A percentile compares a stretch with the other conserved stretches of the same genome.
These are phyloP conservation scores for Miscanthus sacchariflorus DNA, from an alignment of 202 grass and related monocot species.

Conservation along the genomic window DNA sequence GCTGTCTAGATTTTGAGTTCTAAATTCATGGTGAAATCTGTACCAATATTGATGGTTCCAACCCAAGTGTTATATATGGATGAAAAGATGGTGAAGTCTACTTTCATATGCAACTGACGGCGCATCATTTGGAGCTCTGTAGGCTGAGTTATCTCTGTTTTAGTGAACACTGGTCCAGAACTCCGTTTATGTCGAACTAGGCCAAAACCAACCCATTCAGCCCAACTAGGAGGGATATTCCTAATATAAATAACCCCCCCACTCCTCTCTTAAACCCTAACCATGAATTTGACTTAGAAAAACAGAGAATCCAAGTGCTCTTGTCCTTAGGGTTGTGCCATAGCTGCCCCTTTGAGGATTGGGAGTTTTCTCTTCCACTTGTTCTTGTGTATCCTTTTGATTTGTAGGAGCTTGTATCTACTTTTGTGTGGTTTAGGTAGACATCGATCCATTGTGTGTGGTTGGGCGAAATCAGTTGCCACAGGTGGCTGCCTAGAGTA, in stretches of 20 bases:
- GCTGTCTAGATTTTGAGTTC: too few relatives aligned
- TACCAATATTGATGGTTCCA: background rate
- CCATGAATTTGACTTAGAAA: background rate
- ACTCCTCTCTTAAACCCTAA: background rate
- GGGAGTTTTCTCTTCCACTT: background rate
- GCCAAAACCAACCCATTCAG: background rate
- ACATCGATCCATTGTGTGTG: background rate
- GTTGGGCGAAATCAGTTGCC: too few relatives aligned
- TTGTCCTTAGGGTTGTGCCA: too few relatives aligned
- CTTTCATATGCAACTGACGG: background rate
- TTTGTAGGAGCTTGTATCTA: background rate
- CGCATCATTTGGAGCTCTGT: background rate
- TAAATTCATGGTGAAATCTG: too few relatives aligned
- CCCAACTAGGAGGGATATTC: constrained; percentile 7
- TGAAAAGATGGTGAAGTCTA: background rate
- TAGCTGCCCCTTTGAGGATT: background rate
- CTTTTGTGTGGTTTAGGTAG: background rate
- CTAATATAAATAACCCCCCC: background rate
- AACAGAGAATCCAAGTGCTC: background rate
- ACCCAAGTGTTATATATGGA: background rate
- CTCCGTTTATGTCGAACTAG: too few relatives aligned
- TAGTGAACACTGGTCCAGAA: background rate
- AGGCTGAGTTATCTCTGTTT: background rate
- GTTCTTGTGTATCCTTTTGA: background rate
- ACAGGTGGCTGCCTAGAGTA: background rate